Conservation (phyloP, 192 early-diverging fungal genomes). For the Linnemannia elongata region DNA sequence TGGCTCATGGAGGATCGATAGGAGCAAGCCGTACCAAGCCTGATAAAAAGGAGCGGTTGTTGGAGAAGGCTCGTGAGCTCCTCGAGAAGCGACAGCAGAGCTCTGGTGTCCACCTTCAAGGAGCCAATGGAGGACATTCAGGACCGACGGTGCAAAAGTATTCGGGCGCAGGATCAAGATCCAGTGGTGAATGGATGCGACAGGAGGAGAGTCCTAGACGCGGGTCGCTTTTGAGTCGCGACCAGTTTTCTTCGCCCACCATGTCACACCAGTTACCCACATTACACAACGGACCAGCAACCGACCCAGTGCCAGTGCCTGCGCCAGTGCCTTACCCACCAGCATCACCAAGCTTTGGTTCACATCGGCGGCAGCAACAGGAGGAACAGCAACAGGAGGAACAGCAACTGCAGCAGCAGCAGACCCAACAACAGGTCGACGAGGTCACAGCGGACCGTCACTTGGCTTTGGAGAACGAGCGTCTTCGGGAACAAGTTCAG, state of each 20-base stretch:
- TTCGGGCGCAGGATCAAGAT: neutral
- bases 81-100: slow-evolving; percentile 34
- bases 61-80: slow-evolving; percentile 33
- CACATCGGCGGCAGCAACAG: neutral
- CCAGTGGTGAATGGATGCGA: neutral
- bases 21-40: neutral
- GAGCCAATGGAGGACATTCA: neutral
- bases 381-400: neutral
- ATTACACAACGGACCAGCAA: neutral
- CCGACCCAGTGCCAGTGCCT: neutral
- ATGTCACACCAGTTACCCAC: neutral
- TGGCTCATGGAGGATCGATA: neutral
- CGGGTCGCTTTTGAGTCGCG: neutral
- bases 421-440: neutral
- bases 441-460: neutral
- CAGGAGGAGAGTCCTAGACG: neutral
- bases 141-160: neutral
- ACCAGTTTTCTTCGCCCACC: neutral
- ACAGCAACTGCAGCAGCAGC: neutral
- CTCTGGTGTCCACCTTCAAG: neutral
- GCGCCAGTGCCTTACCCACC: neutral
- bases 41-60: slow-evolving; percentile 19
- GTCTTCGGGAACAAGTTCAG: slow-evolving; percentile 14
- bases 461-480: slow-evolving; percentile 10
- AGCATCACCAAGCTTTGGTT: neutral